A percentile compares a stretch with the other conserved stretches of the same genome.
Evolutionary conservation across 2,329 filamentous ascomycete species (phyloP).

Genomic region (Penicillium frequentans): DNA sequence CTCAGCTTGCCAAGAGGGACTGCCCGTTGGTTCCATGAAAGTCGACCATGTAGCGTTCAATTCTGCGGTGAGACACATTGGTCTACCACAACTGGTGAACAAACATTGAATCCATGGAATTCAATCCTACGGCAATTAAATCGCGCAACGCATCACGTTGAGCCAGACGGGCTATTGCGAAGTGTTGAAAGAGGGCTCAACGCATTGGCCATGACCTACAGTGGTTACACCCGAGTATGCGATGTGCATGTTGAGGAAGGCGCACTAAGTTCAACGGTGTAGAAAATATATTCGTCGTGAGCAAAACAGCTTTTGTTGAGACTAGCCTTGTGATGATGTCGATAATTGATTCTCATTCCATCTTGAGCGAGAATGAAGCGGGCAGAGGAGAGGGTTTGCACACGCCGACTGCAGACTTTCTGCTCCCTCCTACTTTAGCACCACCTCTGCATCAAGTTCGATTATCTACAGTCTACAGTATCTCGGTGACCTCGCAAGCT

Average conservation of each 20-base stretch:
- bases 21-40: not conserved
- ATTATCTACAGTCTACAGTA: not conserved
- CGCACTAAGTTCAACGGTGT: not conserved
- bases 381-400: too few relatives aligned
- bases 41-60: not conserved
- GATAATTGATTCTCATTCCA: too few relatives aligned
- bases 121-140: not conserved
- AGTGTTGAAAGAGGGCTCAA: not conserved
- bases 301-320: too few relatives aligned
- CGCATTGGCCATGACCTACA: not conserved
- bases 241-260: not conserved
- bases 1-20: not conserved
- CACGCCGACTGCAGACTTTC: too few relatives aligned
- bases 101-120: not conserved
- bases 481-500: too few relatives aligned
- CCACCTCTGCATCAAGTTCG: too few relatives aligned
- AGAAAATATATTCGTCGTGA: too few relatives aligned
- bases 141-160: not conserved
- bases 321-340: too few relatives aligned
- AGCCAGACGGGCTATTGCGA: not conserved
- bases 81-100: not conserved
- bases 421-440: too few relatives aligned
- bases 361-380: too few relatives aligned
- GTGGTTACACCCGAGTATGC: not conserved
- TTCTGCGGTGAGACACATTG: too few relatives aligned